phyloP scores from a whole-genome alignment of 805 yeast species.

The Starmerella etchellsii region DNA sequence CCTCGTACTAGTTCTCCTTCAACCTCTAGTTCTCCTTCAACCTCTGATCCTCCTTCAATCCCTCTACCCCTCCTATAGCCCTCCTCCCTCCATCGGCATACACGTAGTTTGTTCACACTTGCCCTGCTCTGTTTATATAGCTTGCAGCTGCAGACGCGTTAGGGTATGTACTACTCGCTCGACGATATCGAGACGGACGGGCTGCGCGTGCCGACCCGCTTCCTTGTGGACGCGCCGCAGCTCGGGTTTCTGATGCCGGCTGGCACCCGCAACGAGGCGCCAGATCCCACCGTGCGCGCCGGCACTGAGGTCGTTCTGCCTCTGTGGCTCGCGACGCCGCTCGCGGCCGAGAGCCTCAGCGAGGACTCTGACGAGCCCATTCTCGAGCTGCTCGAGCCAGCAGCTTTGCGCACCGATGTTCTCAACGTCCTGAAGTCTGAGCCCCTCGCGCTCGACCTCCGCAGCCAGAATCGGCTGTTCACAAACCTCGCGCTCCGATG shows the following conservation, averaged over 20 bases:
- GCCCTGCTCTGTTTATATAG: too few species aligned
- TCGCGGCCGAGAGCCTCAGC: constrained; percentile 41
- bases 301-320: constrained; percentile 49
- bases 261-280: neutral
- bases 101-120: too few species aligned
- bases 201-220: constrained; percentile 60
- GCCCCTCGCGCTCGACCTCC: constrained; percentile 52
- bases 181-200: constrained; percentile 30
- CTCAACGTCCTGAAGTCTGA: constrained; percentile 72
- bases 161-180: constrained; percentile 26
- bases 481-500: constrained; percentile 63
- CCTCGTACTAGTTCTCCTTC: too few species aligned
- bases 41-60: too few species aligned
- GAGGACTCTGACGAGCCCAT: constrained; percentile 35
- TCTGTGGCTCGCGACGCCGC: constrained; percentile 71
- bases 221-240: constrained; percentile 68
- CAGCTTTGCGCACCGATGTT: constrained; percentile 48
- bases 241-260: constrained; percentile 68
- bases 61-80: too few species aligned
- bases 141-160: too few species aligned
- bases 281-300: constrained; percentile 2
- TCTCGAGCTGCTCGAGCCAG: constrained; percentile 58
- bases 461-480: constrained; percentile 51
- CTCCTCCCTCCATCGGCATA: too few species aligned
- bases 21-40: too few species aligned